Evolutionary conservation across 148 eudicot species (phyloP).

Genomic region (Heliosperma pusillum): DNA sequence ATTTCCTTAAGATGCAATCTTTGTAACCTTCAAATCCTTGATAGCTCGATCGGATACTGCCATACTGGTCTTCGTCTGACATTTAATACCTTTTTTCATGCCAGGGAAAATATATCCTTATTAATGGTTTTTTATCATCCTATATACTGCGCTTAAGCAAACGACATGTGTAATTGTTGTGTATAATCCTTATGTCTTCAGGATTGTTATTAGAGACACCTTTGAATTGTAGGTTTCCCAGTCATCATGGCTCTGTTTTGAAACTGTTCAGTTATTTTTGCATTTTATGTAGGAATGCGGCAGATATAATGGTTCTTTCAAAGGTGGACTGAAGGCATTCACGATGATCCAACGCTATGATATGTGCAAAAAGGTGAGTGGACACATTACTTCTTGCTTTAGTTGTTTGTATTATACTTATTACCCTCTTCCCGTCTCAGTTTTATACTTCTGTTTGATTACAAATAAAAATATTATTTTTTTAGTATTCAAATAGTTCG

Average conservation of each 20-base stretch:
- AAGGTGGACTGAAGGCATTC: neutral
- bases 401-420: neutral
- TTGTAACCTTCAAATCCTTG: too few relatives aligned
- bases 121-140: too few relatives aligned
- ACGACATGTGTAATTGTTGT: neutral
- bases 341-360: neutral
- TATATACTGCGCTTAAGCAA: neutral
- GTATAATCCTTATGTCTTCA: neutral
- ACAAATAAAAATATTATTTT: neutral
- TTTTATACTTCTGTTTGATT: neutral
- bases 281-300: neutral
- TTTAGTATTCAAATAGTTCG: too few relatives aligned
- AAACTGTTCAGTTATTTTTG: neutral
- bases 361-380: neutral
- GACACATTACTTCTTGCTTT: neutral
- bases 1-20: too few relatives aligned
- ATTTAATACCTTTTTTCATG: too few relatives aligned
- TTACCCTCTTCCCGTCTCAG: neutral
- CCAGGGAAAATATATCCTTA: too few relatives aligned
- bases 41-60: too few relatives aligned
- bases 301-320: neutral
- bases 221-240: neutral
- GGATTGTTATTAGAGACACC: neutral
- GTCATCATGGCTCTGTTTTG: neutral
- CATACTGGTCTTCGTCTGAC: too few relatives aligned